Percentiles rank a stretch among this genome's conserved stretches.
Evolutionary conservation across 1,139 yeast genomes (phyloP).

Genomic region (Saccharomyces hybrid): DNA sequence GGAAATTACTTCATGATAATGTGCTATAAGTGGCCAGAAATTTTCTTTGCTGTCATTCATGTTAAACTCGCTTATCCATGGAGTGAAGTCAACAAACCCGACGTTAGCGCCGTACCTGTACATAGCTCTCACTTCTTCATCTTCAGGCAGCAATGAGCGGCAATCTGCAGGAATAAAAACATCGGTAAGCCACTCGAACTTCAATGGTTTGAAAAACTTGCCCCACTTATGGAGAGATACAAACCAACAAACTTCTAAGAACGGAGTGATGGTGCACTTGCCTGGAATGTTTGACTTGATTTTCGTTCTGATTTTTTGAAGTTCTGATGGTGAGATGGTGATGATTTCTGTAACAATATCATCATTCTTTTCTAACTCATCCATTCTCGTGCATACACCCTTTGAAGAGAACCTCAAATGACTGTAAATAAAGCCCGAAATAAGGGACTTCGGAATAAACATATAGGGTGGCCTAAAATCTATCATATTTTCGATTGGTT

Average conservation of each 20-base stretch:
- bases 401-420: slow-evolving; percentile 4
- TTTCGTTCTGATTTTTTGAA: slow-evolving; percentile 1
- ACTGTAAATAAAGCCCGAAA: background rate
- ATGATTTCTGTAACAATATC: background rate
- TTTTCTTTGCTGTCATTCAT: slow-evolving; percentile 5
- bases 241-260: slow-evolving; percentile 12
- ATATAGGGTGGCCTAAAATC: background rate
- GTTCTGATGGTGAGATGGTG: background rate
- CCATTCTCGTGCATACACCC: background rate
- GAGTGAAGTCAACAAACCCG: slow-evolving; percentile 8
- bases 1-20: slow-evolving; percentile 6
- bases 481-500: slow-evolving; percentile 4
- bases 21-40: slow-evolving; percentile 7
- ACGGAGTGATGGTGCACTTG: slow-evolving; percentile 9
- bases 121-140: slow-evolving; percentile 1
- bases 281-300: slow-evolving; percentile 4
- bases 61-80: slow-evolving; percentile 8
- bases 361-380: background rate
- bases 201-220: slow-evolving; percentile 4
- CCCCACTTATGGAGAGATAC: slow-evolving; percentile 7
- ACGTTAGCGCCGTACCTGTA: slow-evolving; percentile 9
- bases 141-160: slow-evolving; percentile 5
- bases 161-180: slow-evolving; percentile 8
- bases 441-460: background rate
- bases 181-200: slow-evolving; percentile 6